phyloP scores from a whole-genome alignment of 352 stramenopile species.

The Globisporangium lucens region DNA sequence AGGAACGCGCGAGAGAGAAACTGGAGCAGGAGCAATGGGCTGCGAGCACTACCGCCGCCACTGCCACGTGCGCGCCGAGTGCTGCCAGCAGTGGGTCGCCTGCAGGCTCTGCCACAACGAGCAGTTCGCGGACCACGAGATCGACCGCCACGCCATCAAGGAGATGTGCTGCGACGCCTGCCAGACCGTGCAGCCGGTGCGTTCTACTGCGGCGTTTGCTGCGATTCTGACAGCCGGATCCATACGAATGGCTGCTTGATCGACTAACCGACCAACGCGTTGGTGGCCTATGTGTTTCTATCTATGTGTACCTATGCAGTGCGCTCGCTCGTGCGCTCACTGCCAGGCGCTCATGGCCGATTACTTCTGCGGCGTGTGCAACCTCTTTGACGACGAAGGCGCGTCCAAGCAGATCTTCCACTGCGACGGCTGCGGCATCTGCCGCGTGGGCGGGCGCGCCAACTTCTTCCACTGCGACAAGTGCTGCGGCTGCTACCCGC shows the following conservation, averaged over 20 bases:
- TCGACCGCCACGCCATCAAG: constrained; percentile 75
- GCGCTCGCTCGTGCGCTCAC: constrained; percentile 42
- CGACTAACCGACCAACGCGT: too few species aligned
- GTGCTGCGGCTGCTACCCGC: constrained; percentile 78
- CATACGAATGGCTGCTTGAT: neutral
- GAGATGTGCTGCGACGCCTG: constrained; percentile 67
- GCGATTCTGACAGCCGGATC: neutral
- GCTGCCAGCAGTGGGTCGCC: constrained; percentile 68
- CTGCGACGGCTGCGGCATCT: constrained; percentile 75
- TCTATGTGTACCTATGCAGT: constrained; percentile 26
- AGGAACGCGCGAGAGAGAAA: neutral
- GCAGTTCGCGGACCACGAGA: constrained; percentile 51
- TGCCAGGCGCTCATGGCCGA: constrained; percentile 47
- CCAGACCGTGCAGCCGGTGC: constrained; percentile 53
- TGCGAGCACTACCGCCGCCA: constrained; percentile 65
- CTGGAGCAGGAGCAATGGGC: constrained; percentile 2
- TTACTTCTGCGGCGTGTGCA: constrained; percentile 72
- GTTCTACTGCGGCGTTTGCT: neutral
- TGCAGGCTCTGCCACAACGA: constrained; percentile 75
- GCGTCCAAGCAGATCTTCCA: constrained; percentile 67
- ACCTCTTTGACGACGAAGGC: constrained; percentile 70
- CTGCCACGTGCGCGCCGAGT: constrained; percentile 69
- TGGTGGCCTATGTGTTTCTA: neutral
- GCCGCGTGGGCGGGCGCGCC: constrained; percentile 64
- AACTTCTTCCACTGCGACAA: constrained; percentile 81